These are phyloP conservation scores for Fusarium phyllophilum DNA, from an alignment of 2,329 filamentous ascomycete species.

Conservation along the genomic window DNA sequence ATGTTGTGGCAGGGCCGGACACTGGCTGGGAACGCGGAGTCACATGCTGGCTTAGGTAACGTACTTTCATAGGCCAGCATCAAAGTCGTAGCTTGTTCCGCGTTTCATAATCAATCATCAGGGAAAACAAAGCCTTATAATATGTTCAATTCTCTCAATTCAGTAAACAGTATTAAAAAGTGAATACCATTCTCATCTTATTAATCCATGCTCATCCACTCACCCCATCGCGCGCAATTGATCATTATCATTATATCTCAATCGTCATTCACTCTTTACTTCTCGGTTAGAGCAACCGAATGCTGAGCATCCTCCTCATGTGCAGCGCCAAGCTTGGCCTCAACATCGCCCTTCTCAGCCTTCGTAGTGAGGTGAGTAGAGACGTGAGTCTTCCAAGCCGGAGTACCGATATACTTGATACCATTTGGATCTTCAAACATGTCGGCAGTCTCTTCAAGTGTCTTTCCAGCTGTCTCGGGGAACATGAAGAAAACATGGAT, in stretches of 20 bases:
- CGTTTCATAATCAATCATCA: not conserved
- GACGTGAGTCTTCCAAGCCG: slow-evolving; percentile 36
- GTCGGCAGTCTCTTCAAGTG: slow-evolving; percentile 70
- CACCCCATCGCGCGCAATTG: not conserved
- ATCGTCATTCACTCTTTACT: not conserved
- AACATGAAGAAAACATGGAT: slow-evolving; percentile 55
- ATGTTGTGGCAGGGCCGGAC: not conserved
- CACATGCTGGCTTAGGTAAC: not conserved
- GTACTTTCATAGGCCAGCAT: not conserved
- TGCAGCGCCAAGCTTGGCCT: slow-evolving; percentile 24
- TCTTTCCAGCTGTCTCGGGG: slow-evolving; percentile 58
- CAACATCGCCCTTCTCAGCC: slow-evolving; percentile 36
- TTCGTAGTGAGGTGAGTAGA: slow-evolving; percentile 12
- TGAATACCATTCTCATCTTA: not conserved
- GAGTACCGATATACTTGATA: slow-evolving; percentile 32
- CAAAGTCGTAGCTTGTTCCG: not conserved
- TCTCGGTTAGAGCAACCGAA: not conserved
- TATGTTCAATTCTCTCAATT: not conserved
- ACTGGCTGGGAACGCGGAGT: not conserved
- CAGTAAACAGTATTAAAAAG: accelerated
- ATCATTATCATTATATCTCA: not conserved
- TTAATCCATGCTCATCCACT: no score
- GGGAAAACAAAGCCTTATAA: accelerated
- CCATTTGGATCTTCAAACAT: slow-evolving; percentile 45
- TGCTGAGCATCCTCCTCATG: slow-evolving; percentile 5